phyloP scores from a whole-genome alignment of 2,329 filamentous ascomycete species.

The Fusarium marasasianum region DNA sequence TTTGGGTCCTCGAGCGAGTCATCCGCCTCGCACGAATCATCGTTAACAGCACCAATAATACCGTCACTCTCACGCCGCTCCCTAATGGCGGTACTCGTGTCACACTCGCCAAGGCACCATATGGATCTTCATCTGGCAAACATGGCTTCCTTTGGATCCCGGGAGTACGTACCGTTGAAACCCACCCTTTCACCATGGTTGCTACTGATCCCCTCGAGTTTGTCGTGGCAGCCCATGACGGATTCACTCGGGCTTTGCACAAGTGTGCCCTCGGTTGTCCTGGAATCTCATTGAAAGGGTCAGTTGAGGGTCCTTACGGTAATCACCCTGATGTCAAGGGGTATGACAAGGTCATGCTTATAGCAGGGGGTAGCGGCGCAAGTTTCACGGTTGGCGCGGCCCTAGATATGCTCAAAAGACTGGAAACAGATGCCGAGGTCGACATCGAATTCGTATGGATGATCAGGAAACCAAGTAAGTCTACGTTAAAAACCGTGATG shows the following conservation, averaged over 20 bases:
- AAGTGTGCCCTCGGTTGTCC: constrained; percentile 60
- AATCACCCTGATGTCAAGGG: constrained; percentile 60
- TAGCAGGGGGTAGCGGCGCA: constrained; percentile 69
- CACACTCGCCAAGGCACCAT: constrained; percentile 60
- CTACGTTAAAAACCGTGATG: rapidly evolving
- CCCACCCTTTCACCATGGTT: constrained; percentile 72
- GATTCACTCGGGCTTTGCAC: constrained; percentile 67
- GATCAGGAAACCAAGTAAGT: constrained; percentile 50
- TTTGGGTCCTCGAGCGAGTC: constrained; percentile 63
- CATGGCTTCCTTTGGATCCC: constrained; percentile 74
- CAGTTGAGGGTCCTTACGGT: constrained; percentile 69
- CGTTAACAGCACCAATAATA: constrained; percentile 59
- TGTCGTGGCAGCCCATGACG: constrained; percentile 65
- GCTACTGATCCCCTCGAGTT: constrained; percentile 64
- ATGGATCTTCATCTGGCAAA: constrained; percentile 60
- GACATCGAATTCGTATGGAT: constrained; percentile 54
- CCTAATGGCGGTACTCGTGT: constrained; percentile 64
- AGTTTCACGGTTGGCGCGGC: constrained; percentile 61
- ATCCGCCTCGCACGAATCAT: constrained; percentile 57
- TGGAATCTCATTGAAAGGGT: constrained; percentile 58
- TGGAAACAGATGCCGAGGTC: constrained; percentile 30
- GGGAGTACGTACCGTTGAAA: constrained; percentile 63
- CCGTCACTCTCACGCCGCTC: constrained; percentile 62
- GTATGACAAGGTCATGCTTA: constrained; percentile 65
- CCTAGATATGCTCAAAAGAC: constrained; percentile 48